Conservation (phyloP, 2,329 filamentous ascomycete species). For the Talaromyces funiculosus region DNA sequence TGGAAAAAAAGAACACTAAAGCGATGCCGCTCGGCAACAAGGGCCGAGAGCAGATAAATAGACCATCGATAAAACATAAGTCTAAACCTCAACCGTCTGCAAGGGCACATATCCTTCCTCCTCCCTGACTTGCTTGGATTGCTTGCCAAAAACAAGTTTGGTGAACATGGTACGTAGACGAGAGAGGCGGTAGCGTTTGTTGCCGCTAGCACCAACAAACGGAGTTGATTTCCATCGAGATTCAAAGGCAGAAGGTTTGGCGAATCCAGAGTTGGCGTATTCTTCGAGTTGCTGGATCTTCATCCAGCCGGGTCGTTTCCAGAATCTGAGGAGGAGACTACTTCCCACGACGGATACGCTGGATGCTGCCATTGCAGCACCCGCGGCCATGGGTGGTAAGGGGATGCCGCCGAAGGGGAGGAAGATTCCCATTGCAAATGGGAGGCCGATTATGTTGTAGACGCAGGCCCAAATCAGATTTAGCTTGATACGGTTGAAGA, state of each 20-base stretch:
- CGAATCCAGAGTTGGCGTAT: constrained; percentile 38
- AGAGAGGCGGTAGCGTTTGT: constrained; percentile 10
- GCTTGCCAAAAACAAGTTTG: constrained; percentile 25
- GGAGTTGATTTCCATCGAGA: constrained; percentile 22
- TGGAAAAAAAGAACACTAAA: background rate
- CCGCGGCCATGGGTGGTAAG: constrained; percentile 89
- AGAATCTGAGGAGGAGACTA: constrained; percentile 78
- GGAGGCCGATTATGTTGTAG: constrained; percentile 86
- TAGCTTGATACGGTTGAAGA: constrained; percentile 88
- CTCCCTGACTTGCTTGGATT: constrained; percentile 19
- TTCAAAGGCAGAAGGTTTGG: constrained; percentile 11
- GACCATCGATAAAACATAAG: background rate
- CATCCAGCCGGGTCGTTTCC: constrained; percentile 84
- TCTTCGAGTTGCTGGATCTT: constrained; percentile 61
- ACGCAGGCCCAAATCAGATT: constrained; percentile 89
- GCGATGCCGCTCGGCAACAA: background rate
- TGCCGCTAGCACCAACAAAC: constrained; percentile 18
- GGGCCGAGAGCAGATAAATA: background rate
- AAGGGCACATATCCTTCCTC: constrained; percentile 44
- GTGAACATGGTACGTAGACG: constrained; percentile 20
- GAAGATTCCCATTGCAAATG: constrained; percentile 96
- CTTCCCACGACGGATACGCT: constrained; percentile 85
- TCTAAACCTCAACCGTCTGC: constrained; percentile 37
- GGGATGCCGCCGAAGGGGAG: constrained; percentile 75
- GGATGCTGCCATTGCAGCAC: constrained; percentile 86